Evolutionary conservation across 2,329 filamentous ascomycete species (phyloP).

Genomic region (Fonsecaea pedrosoi): DNA sequence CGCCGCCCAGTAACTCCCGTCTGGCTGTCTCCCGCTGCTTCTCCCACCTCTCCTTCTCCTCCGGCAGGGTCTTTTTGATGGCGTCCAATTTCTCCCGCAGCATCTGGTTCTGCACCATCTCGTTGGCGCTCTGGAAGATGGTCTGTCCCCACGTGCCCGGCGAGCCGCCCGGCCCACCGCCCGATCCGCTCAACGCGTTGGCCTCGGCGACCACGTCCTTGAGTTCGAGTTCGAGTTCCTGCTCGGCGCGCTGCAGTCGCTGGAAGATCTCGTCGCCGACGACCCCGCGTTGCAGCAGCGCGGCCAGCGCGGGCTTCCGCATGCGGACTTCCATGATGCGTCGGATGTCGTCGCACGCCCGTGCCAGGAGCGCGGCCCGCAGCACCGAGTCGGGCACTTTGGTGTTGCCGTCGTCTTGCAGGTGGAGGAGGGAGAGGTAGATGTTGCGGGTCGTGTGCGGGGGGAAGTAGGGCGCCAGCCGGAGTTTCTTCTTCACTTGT

Average conservation of each 20-base stretch:
- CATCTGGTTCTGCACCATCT: slow-evolving; percentile 84
- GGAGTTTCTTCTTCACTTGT: slow-evolving; percentile 81
- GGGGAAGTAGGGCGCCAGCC: slow-evolving; percentile 92
- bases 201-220: slow-evolving; percentile 88
- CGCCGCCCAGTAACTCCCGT: slow-evolving; percentile 73
- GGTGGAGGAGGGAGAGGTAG: slow-evolving; percentile 89
- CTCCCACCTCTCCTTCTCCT: slow-evolving; percentile 92
- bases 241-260: slow-evolving; percentile 87
- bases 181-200: slow-evolving; percentile 69
- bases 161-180: slow-evolving; percentile 61
- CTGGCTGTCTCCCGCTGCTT: slow-evolving; percentile 78
- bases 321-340: slow-evolving; percentile 87
- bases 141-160: slow-evolving; percentile 76
- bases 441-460: slow-evolving; percentile 90
- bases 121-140: slow-evolving; percentile 97
- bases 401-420: slow-evolving; percentile 62
- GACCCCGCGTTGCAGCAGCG: slow-evolving; percentile 84
- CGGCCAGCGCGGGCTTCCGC: slow-evolving; percentile 84
- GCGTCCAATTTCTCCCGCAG: slow-evolving; percentile 77
- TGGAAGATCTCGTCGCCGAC: slow-evolving; percentile 97
- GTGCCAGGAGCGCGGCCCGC: slow-evolving; percentile 83
- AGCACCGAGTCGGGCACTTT: slow-evolving; percentile 82
- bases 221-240: slow-evolving; percentile 96
- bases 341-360: slow-evolving; percentile 91
- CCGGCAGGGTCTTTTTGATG: slow-evolving; percentile 71